These are phyloP conservation scores for Kazachstania bromeliacearum DNA, from an alignment of 805 yeast species.

Conservation along the genomic window DNA sequence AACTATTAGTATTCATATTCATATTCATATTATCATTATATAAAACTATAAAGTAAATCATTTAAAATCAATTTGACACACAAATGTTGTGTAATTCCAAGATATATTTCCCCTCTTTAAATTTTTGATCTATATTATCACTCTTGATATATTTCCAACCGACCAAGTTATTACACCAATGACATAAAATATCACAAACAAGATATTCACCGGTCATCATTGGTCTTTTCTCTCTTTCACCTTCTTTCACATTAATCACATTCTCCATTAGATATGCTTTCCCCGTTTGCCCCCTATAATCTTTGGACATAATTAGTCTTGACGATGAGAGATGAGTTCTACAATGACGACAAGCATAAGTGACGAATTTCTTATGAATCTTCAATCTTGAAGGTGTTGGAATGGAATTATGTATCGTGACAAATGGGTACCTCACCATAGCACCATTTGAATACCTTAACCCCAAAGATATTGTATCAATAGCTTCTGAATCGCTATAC, in stretches of 20 bases:
- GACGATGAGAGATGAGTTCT: constrained; percentile 27
- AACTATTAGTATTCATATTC: too few species aligned
- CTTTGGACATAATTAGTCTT: constrained; percentile 28
- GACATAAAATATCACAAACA: constrained; percentile 50
- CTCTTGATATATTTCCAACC: constrained; percentile 60
- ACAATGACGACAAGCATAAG: constrained; percentile 27
- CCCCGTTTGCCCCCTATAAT: constrained; percentile 49
- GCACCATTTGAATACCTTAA: background rate
- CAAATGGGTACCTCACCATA: background rate
- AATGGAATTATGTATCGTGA: background rate
- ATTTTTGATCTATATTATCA: constrained; percentile 36
- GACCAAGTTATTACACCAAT: constrained; percentile 42
- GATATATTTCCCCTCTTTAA: constrained; percentile 54
- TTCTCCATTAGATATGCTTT: constrained; percentile 45
- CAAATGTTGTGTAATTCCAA: constrained; percentile 35
- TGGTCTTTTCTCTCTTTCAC: constrained; percentile 31
- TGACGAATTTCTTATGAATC: constrained; percentile 12
- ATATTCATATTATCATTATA: too few species aligned
- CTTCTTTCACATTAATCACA: constrained; percentile 38
- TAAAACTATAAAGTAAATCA: too few species aligned
- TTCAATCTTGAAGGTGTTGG: background rate
- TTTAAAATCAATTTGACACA: constrained; percentile 13
- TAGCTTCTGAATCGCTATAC: background rate
- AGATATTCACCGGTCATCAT: constrained; percentile 56
- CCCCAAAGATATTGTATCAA: background rate